Evolutionary conservation across 1,284 basidiomycete species (phyloP).

Genomic region (Ganoderma lingzhi): DNA sequence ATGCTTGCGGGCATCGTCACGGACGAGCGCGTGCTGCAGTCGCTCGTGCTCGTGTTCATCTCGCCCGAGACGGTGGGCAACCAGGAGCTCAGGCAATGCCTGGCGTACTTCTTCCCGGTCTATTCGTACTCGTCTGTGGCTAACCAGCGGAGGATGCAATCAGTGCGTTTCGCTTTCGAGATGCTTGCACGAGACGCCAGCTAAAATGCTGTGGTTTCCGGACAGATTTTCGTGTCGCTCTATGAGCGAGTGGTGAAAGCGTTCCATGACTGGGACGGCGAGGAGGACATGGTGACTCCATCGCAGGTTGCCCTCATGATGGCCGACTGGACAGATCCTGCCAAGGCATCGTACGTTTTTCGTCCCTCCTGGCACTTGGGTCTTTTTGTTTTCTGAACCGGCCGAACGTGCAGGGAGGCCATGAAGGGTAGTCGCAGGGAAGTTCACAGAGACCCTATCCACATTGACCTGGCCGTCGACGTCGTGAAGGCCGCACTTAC

Average conservation of each 20-base stretch:
- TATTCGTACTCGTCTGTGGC: conserved; percentile 87
- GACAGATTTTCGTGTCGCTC: conserved; percentile 80
- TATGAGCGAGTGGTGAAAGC: conserved; percentile 76
- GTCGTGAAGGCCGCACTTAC: conserved; percentile 73
- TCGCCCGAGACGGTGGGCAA: conserved; percentile 89
- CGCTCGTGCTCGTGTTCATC: conserved; percentile 86
- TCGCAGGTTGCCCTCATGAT: conserved; percentile 87
- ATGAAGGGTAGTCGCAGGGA: conserved; percentile 48
- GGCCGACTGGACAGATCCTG: conserved; percentile 93
- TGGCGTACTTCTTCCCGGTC: conserved; percentile 96
- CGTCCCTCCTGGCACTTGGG: conserved; percentile 10
- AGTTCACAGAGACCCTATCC: conserved; percentile 61
- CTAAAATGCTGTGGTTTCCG: neutral
- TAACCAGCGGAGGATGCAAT: conserved; percentile 85
- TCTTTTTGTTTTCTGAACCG: neutral
- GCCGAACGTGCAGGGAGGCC: conserved; percentile 34
- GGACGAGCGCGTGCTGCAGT: conserved; percentile 80
- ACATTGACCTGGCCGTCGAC: conserved; percentile 82
- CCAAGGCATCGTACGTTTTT: conserved; percentile 74
- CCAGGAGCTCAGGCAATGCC: conserved; percentile 89
- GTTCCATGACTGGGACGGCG: conserved; percentile 78
- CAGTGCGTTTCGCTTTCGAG: conserved; percentile 52
- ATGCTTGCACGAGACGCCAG: neutral
- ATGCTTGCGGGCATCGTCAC: conserved; percentile 86
- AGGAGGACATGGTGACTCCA: conserved; percentile 83